Evolutionary conservation across 139 green algal genomes (phyloP), one percentile per base, ranked within the genome.

Genomic region (Gonium pectorale): DNA sequence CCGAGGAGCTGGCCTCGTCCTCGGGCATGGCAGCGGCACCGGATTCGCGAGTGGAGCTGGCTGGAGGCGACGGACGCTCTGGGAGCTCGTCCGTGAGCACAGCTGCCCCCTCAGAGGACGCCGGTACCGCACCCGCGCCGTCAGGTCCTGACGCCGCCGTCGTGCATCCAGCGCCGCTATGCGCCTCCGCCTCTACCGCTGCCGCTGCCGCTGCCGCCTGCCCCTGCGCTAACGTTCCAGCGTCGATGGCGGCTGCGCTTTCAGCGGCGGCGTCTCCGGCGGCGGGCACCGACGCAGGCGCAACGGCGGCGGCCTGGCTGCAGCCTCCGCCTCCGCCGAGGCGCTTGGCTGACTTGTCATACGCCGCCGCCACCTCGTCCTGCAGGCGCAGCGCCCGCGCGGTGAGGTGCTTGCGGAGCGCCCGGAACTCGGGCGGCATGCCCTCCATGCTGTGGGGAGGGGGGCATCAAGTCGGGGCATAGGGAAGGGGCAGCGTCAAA

Each of bases 401-500:
- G 3, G 81, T 81, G 41, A 91, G 85, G 40, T 77, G 80, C 88
- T 89, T 91, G 41, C 81, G 80, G 29, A 86, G 67, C 1, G 46
- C 74, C 11, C 80, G 60, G 33, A 91, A 67, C 85, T 91, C 88
- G 27, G 60, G 21, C 2, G 80, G 72, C 29, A 83, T 7, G 26
- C 79, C 78, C 78, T 86, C 41, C 40, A 85, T 33, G 43, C 66
- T 79, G 74, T 8, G 54, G 3, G 54, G 31, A 22, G 49, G 26
- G 31, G 31, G 31, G 51, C 29, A 67, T 49, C 7, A 3, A 15
- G 27, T 6, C 19, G 40, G n/a, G 33, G 43, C 4, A 74, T 41
- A 19, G 62, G 31, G 11, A 43, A 19, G 62, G 64, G 15, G 64
- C 4, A 8, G n/a, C 62, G 8, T 22, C 17, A 13, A 13, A 17